A percentile compares a stretch with the other conserved stretches of the same genome.
phyloP scores from a whole-genome alignment of 352 stramenopile species.

The Phytophthora pisi region DNA sequence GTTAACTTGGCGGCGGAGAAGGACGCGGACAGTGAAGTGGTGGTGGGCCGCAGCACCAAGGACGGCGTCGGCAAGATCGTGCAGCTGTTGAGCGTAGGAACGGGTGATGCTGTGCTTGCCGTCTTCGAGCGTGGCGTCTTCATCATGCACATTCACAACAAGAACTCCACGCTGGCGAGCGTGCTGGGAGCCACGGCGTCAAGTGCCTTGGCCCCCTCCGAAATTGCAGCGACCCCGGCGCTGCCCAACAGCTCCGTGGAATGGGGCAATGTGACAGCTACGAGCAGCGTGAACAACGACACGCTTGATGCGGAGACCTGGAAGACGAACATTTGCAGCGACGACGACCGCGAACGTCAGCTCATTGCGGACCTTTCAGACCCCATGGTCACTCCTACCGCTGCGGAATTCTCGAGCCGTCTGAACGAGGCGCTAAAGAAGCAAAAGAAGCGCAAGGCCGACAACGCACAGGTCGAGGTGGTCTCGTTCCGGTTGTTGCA shows the following conservation, averaged over 20 bases:
- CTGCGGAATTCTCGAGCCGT: slow-evolving; percentile 53
- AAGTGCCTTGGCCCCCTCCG: neutral
- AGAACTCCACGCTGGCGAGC: slow-evolving; percentile 72
- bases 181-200: slow-evolving; percentile 56
- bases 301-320: slow-evolving; percentile 47
- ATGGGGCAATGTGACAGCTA: slow-evolving; percentile 47
- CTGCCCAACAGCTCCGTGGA: slow-evolving; percentile 53
- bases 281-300: slow-evolving; percentile 35
- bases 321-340: slow-evolving; percentile 54
- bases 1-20: slow-evolving; percentile 43
- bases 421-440: slow-evolving; percentile 53
- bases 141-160: slow-evolving; percentile 72
- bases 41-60: slow-evolving; percentile 29
- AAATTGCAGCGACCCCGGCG: slow-evolving; percentile 21
- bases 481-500: slow-evolving; percentile 71
- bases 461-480: slow-evolving; percentile 9
- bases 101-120: slow-evolving; percentile 66
- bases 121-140: slow-evolving; percentile 70
- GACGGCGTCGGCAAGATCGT: slow-evolving; percentile 50
- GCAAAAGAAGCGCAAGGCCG: slow-evolving; percentile 31
- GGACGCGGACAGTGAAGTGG: slow-evolving; percentile 17
- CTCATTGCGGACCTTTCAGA: slow-evolving; percentile 60
- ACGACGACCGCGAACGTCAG: slow-evolving; percentile 57
- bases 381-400: slow-evolving; percentile 40
- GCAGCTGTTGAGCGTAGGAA: slow-evolving; percentile 52